Conservation (phyloP, 2,329 filamentous ascomycete genomes). For the Fusarium palustre region DNA sequence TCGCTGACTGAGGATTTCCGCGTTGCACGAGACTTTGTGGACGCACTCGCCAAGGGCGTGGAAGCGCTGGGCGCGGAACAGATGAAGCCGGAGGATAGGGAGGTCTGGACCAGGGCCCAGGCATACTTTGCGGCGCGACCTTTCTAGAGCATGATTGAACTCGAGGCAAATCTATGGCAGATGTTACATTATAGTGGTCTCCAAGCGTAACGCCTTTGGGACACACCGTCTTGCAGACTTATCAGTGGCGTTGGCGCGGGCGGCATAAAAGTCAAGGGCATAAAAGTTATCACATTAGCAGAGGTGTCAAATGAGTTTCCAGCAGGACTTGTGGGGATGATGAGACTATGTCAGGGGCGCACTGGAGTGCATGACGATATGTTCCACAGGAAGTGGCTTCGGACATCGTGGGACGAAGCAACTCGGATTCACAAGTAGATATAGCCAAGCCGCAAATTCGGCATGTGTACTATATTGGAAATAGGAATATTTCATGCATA, state of each 20-base stretch:
- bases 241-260: constrained; percentile 46
- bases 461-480: constrained; percentile 28
- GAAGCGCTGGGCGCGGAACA: constrained; percentile 63
- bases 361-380: constrained; percentile 3
- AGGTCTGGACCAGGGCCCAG: constrained; percentile 66
- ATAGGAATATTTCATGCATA: constrained; percentile 17
- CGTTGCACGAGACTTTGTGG: constrained; percentile 68
- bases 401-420: constrained; percentile 14
- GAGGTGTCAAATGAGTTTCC: constrained; percentile 32
- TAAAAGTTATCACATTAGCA: constrained; percentile 44
- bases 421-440: constrained; percentile 13
- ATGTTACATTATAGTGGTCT: constrained; percentile 37
- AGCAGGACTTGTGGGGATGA: constrained; percentile 40
- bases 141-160: constrained; percentile 48
- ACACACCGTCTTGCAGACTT: constrained; percentile 41
- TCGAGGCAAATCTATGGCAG: constrained; percentile 35
- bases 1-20: constrained; percentile 70
- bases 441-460: constrained; percentile 20
- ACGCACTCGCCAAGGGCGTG: constrained; percentile 68
- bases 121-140: constrained; percentile 62
- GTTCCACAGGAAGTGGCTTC: constrained; percentile 13
- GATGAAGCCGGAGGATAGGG: constrained; percentile 60
- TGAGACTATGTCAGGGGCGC: background rate
- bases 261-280: constrained; percentile 39
- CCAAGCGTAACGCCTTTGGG: constrained; percentile 40